Evolutionary conservation across 192 early-diverging fungal species (phyloP), one percentile per base, ranked within the genome.

Genomic region (Kickxella alabastrina): DNA sequence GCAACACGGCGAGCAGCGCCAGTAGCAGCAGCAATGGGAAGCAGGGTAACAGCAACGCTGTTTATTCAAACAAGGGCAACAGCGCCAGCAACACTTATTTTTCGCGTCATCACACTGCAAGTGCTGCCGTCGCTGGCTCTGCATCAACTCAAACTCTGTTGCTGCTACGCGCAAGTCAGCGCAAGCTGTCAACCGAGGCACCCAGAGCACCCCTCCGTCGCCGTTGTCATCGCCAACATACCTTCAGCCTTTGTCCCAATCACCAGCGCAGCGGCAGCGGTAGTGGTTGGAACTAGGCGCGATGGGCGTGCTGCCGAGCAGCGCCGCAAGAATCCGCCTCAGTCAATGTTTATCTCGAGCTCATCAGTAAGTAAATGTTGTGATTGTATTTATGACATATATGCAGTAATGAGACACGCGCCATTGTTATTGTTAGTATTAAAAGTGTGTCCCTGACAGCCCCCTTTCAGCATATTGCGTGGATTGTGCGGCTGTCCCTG

Each of bases 291-390:
- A n/a, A n/a, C n/a, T n/a, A n/a, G n/a, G n/a, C n/a, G n/a, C n/a
- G 62, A 53, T 18, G 13, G 36, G 8, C 52, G 53, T 6, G 31
- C 34, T 3, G 45, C 48, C 31, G 65, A 61, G 35, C 60, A 57
- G 44, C 56, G 68, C 15, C 61, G 68, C 52, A 64, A 61, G 44
- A 55, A 57, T 8, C 38, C 62, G 25, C 54, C 70, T 1, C 57
- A 65, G 29, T 73, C 70, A 3, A 62, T 73, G 62, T 62, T 73
- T 26, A 22, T 73, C 0, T 42, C 58, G 25, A 45, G 51, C 36
- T 42, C 59, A 14, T 42, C 59, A 15, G 67, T 69, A 69, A 62
- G 67, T 57, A 26, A 2, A 23, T 47, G 15, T 43, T 43, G 45
- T 14, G 3, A 32, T 32, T 47, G 29, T 45, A 14, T 3, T 45